These are phyloP conservation scores for Alternaria conjuncta DNA, from an alignment of 2,329 filamentous ascomycete species.

Conservation along the genomic window DNA sequence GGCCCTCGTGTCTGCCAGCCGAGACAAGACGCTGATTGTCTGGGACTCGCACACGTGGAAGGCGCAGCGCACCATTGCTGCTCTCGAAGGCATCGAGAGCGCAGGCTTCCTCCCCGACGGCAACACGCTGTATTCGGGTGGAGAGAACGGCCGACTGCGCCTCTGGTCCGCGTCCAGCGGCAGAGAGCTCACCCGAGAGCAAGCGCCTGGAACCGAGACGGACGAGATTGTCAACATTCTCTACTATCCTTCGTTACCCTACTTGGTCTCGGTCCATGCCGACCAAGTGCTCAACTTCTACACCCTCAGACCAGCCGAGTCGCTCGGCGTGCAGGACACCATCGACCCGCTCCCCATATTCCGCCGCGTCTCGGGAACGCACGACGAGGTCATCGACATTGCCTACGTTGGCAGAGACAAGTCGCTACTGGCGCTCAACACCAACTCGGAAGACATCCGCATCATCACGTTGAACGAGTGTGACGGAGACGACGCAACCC, in stretches of 20 bases:
- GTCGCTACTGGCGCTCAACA: slow-evolving; percentile 86
- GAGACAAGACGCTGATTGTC: slow-evolving; percentile 92
- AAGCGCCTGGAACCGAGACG: slow-evolving; percentile 65
- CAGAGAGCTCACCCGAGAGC: slow-evolving; percentile 78
- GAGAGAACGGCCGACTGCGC: slow-evolving; percentile 80
- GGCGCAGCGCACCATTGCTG: slow-evolving; percentile 77
- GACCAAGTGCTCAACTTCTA: slow-evolving; percentile 88
- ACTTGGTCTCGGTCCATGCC: slow-evolving; percentile 81
- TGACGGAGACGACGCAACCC: slow-evolving; percentile 30
- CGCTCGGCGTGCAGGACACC: slow-evolving; percentile 50
- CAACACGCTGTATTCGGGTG: slow-evolving; percentile 79
- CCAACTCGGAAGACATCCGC: slow-evolving; percentile 91
- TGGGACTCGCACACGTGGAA: slow-evolving; percentile 93
- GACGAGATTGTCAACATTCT: slow-evolving; percentile 76
- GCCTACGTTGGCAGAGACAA: slow-evolving; percentile 82
- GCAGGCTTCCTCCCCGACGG: slow-evolving; percentile 79
- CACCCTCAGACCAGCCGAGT: slow-evolving; percentile 57
- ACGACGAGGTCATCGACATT: slow-evolving; percentile 97
- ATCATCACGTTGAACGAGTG: slow-evolving; percentile 72
- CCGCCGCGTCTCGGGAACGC: slow-evolving; percentile 88
- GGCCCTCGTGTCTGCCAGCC: slow-evolving; percentile 79
- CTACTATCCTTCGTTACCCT: slow-evolving; percentile 68
- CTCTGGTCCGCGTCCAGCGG: slow-evolving; percentile 83
- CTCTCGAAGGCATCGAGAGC: slow-evolving; percentile 83
- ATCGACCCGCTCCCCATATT: slow-evolving; percentile 67